phyloP scores from a whole-genome alignment of 2,329 filamentous ascomycete species.

The Colletotrichum sp. region DNA sequence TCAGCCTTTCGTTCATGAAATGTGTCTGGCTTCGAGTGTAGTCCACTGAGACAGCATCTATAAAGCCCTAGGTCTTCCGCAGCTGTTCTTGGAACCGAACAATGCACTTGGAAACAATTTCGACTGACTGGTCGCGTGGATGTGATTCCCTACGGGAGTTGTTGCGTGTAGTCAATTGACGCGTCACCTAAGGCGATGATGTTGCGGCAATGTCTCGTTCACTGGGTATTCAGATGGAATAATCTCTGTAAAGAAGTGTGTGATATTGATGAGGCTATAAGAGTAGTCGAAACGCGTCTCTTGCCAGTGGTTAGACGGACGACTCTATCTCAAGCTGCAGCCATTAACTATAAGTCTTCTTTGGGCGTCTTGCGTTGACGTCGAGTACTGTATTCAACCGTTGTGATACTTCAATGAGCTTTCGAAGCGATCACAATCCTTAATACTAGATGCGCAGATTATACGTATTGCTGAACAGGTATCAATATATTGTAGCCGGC shows the following conservation, averaged over 20 bases:
- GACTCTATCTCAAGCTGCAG: neutral
- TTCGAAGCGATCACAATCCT: neutral
- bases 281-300: neutral
- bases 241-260: neutral
- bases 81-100: neutral
- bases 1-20: neutral
- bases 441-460: neutral
- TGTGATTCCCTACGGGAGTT: too few species aligned
- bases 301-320: neutral
- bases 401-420: accelerated
- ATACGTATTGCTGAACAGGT: neutral
- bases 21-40: too few species aligned
- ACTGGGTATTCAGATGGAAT: neutral
- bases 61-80: neutral
- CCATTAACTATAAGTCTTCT: neutral
- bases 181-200: neutral
- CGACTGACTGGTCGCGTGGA: neutral
- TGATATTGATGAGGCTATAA: neutral
- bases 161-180: neutral
- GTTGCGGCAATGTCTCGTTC: neutral
- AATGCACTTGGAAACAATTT: neutral
- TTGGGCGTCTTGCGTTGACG: neutral
- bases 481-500: neutral
- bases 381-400: neutral
- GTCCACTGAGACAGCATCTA: neutral